Evolutionary conservation across 1,284 basidiomycete species (phyloP).

Genomic region (Schizophyllum commune): DNA sequence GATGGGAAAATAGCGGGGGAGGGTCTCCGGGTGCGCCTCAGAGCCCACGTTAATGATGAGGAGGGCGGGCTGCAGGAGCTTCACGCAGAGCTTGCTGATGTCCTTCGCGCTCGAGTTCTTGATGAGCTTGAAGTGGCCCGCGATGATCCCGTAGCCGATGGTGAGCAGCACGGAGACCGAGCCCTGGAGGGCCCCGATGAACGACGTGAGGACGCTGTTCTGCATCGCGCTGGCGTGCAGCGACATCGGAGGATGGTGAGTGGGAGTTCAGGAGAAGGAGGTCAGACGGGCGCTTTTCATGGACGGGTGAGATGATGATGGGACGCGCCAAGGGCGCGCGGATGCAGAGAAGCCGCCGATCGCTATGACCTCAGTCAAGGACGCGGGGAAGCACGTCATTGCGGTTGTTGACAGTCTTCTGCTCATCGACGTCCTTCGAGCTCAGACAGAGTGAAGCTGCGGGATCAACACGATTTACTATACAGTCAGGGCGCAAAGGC

Average conservation of each 20-base stretch:
- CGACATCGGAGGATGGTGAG: too few relatives aligned
- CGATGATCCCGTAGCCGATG: constrained; percentile 9
- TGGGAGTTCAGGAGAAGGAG: neutral
- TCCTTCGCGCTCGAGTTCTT: constrained; percentile 7
- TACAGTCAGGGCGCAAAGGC: neutral
- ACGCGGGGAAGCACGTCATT: neutral
- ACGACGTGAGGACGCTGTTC: constrained; percentile 1
- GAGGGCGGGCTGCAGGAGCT: constrained; percentile 13
- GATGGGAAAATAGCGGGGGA: constrained; percentile 8
- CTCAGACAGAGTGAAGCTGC: too few relatives aligned
- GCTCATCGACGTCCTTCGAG: too few relatives aligned
- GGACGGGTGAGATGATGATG: neutral
- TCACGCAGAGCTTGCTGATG: constrained; percentile 10
- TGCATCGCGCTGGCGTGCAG: neutral
- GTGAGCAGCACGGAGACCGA: constrained; percentile 12
- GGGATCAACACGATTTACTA: neutral
- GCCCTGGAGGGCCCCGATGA: constrained; percentile 10
- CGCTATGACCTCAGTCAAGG: neutral
- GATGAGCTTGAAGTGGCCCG: constrained; percentile 9
- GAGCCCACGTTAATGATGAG: constrained; percentile 11
- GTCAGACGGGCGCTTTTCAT: neutral
- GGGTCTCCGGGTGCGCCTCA: constrained; percentile 5
- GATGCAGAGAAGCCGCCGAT: neutral
- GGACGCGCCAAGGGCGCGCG: too few relatives aligned
- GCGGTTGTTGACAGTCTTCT: neutral